Evolutionary conservation across 225 moss, liverwort and hornwort genomes (phyloP).

Genomic region (Climacium dendroides): DNA sequence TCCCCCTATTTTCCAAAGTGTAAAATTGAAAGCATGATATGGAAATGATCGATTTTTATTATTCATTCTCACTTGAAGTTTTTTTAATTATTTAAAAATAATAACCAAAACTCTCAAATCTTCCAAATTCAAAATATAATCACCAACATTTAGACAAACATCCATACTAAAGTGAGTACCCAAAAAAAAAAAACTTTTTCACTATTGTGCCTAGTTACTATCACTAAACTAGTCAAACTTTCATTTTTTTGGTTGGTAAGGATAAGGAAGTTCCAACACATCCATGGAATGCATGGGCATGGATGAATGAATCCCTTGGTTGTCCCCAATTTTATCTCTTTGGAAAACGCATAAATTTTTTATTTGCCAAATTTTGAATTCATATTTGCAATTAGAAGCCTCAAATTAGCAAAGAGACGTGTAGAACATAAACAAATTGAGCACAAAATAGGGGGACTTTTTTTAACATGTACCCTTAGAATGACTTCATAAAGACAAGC

Average conservation of each 20-base stretch:
- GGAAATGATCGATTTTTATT: neutral
- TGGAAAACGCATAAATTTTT: no score
- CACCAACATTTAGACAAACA: neutral
- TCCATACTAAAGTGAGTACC: neutral
- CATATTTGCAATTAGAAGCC: no score
- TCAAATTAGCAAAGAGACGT: no score
- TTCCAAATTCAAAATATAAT: neutral
- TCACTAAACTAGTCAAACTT: neutral
- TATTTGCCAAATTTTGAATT: no score
- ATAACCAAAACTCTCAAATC: neutral
- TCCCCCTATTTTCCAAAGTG: neutral
- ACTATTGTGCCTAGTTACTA: neutral
- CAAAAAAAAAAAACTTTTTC: no score
- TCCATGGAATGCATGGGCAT: accelerated
- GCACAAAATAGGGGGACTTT: no score
- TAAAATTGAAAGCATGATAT: neutral
- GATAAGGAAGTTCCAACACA: neutral
- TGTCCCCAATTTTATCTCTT: no score
- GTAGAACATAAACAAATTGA: no score
- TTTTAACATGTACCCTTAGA: no score
- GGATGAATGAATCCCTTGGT: no score
- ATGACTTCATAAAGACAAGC: no score
- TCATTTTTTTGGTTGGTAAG: neutral
- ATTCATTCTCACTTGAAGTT: no score
- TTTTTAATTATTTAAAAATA: neutral